A percentile compares a stretch with the other conserved stretches of the same genome.
phyloP scores from a whole-genome alignment of 805 yeast species.

The Yamadazyma phyllophila region DNA sequence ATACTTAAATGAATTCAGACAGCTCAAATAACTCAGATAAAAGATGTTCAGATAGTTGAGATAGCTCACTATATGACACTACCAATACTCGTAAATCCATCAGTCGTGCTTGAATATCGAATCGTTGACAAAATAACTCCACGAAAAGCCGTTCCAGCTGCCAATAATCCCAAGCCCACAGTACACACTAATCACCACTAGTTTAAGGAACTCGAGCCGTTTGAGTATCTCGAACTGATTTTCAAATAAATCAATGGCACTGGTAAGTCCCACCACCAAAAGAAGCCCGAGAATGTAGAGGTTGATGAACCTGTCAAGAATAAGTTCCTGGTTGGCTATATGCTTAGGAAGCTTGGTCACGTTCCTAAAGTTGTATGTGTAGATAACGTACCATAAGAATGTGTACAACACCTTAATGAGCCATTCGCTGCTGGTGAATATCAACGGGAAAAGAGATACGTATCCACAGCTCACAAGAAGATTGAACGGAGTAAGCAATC shows the following conservation, averaged over 20 bases:
- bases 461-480: conserved; percentile 77
- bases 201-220: conserved; percentile 66
- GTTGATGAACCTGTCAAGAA: conserved; percentile 67
- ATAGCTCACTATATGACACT: no score
- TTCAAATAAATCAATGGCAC: conserved; percentile 53
- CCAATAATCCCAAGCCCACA: conserved; percentile 82
- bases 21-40: no score
- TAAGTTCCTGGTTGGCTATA: conserved; percentile 20
- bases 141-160: conserved; percentile 84
- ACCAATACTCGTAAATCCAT: no score
- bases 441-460: conserved; percentile 82
- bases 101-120: conserved; percentile 30
- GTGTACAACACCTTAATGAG: conserved; percentile 74
- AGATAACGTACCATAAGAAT: conserved; percentile 79
- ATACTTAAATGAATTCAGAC: no score
- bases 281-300: conserved; percentile 66
- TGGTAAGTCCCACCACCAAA: conserved; percentile 53
- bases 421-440: conserved; percentile 79
- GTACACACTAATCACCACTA: conserved; percentile 83
- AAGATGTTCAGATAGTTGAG: no score
- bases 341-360: conserved; percentile 58
- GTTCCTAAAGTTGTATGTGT: conserved; percentile 67
- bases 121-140: conserved; percentile 86
- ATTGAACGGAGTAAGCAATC: conserved; percentile 69
- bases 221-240: conserved; percentile 51